Evolutionary conservation across 768 basidiomycete species (phyloP), one percentile per base, ranked within the genome.

Genomic region (Pseudohyphozyma bogoriensis): DNA sequence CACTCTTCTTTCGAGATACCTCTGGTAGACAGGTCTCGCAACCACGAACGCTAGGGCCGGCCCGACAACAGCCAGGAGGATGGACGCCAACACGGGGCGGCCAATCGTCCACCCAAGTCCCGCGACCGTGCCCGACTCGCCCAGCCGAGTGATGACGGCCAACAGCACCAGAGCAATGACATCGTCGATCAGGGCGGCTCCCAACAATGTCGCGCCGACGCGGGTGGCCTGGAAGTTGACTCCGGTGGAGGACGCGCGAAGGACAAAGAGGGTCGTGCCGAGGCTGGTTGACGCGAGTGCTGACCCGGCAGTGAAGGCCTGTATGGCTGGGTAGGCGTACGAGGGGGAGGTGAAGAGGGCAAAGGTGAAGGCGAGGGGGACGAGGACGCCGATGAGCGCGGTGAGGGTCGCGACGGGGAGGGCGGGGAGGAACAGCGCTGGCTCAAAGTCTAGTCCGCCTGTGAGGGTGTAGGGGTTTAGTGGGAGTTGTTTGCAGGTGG

Each of bases 151-250:
- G 18, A 84, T 76, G 46, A 84, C 77, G 28, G 78, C 78, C 0
- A 81, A 78, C 36, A 85, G 78, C 29, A 84, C 77, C 7, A 85
- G 77, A 0, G 82, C 82, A 20, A 81, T 74, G 12, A 84, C 76
- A 69, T 86, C 84, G 72, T 86, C 84, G 49, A 83, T 74, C 16
- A 85, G 73, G 0, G 85, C 85, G 1, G 83, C 83, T 51, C 78
- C 79, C 62, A 82, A 74, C 20, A 86, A 72, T 0, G 84, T 77
- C 3, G 79, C 78, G 0, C 83, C 83, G 0, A 82, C 77, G 50
- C 77, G 75, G 4, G 79, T 82, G 39, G 73, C 73, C 29, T 76
- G 74, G 33, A 83, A 70, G 31, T 77, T 74, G 31, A 46, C 26
- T 0, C 46, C 55, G 11, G 51, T 46, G n/a, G 36, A 26, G 26